Evolutionary conservation across 208 protist genomes (phyloP), one percentile per base, ranked within the genome.

Genomic region (Trypanosoma cruzi): DNA sequence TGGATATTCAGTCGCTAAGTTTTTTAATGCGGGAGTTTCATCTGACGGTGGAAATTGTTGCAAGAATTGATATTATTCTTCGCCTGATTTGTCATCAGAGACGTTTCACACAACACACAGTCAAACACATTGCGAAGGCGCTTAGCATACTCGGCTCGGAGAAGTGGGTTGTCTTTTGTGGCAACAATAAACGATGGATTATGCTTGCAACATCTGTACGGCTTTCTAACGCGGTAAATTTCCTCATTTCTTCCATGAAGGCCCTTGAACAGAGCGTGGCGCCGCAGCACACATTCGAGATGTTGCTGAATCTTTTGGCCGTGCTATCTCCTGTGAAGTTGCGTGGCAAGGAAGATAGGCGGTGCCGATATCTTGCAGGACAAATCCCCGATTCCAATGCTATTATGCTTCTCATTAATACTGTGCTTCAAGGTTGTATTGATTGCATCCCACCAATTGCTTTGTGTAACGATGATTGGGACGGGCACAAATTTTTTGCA

Each of bases 301-400:
- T 34, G n/a, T 18, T 72, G 31, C 46, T 57, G 14, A 20, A 36
- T 53, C 46, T 63, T 44, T 42, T 72, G 14, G 26, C 37, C 28
- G 50, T 48, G 7, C 31, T 72, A 49, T 65, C 6, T 31, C 67
- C 67, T 13, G 5, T 65, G 34, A n/a, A 57, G 48, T 20, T n/a
- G 18, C 31, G 20, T 16, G 20, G 29, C 22, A 26, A 46, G 31
- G 26, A 14, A 26, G 60, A 44, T 16, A 32, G 53, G 29, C 8
- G 46, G 29, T 18, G 31, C 20, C 24, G 6, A 2, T 13, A 2
- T 22, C 24, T 58, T 67, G 2, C 44, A n/a, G 26, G 50, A 65
- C 26, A 36, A 31, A 34, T 67, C 48, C 52, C 42, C 11, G 2
- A 26, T 65, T 42, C 1, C n/a, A 32, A 24, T 4, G n/a, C 44